These are phyloP conservation scores for Apostasia shenzhenica DNA, from an alignment of 106 monocot genomes.

Conservation along the genomic window DNA sequence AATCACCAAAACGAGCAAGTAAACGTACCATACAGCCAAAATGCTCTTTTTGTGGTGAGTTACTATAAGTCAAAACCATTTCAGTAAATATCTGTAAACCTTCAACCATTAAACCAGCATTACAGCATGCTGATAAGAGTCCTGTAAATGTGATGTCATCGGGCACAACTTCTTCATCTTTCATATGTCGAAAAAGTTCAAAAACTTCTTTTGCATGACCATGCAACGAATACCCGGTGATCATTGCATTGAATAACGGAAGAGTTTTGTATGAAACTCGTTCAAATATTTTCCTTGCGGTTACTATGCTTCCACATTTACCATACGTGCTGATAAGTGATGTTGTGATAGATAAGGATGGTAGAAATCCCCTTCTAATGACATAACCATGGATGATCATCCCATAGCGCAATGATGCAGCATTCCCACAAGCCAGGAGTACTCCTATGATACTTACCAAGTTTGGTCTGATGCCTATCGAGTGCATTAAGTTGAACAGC, in stretches of 20 bases:
- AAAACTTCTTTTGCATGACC: constrained; percentile 21
- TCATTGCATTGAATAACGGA: constrained; percentile 24
- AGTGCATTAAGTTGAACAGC: constrained; percentile 28
- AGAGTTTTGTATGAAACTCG: constrained; percentile 13
- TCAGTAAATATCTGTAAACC: constrained; percentile 20
- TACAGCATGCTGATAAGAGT: constrained; percentile 22
- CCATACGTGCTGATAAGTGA: constrained; percentile 37
- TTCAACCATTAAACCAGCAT: constrained; percentile 19
- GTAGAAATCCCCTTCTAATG: constrained; percentile 16
- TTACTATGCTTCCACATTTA: constrained; percentile 30
- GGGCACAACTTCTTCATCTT: constrained; percentile 6
- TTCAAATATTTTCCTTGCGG: constrained; percentile 17
- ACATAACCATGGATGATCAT: constrained; percentile 26
- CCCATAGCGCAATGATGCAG: constrained; percentile 13
- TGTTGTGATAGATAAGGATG: constrained; percentile 10
- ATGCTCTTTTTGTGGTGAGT: constrained; percentile 17
- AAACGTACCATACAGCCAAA: constrained; percentile 17
- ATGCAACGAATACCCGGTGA: constrained; percentile 17
- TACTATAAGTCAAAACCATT: constrained; percentile 11
- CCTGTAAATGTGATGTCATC: constrained; percentile 23
- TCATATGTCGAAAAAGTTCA: constrained; percentile 13
- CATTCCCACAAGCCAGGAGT: constrained; percentile 22
- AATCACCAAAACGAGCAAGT: constrained; percentile 10
- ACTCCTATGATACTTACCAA: constrained; percentile 13
- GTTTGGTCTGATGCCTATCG: constrained; percentile 17